Percentiles rank a stretch among this genome's conserved stretches.
phyloP scores from a whole-genome alignment of 2,329 filamentous ascomycete species.

The Colletotrichum agaves region DNA sequence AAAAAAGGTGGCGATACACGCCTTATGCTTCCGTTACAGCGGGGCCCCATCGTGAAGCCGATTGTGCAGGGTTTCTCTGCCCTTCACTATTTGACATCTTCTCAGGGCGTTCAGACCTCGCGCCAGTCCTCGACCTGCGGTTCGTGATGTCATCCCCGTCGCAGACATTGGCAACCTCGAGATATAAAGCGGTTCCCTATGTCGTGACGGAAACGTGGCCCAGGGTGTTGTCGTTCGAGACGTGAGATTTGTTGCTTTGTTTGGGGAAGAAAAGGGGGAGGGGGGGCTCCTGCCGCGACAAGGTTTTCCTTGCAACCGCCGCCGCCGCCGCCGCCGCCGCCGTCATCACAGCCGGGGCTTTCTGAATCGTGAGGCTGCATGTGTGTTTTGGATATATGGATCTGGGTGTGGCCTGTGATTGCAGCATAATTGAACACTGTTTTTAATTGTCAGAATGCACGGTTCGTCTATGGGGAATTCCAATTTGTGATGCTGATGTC shows the following conservation, averaged over 20 bases:
- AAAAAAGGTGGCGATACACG: too few relatives aligned
- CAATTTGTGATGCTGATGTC: too few relatives aligned
- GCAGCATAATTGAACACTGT: too few relatives aligned
- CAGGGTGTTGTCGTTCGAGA: not conserved
- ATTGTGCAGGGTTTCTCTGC: not conserved
- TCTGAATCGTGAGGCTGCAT: not conserved
- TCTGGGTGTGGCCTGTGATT: too few relatives aligned
- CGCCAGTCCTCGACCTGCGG: not conserved
- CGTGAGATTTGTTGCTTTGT: not conserved
- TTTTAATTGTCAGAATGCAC: too few relatives aligned
- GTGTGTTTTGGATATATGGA: not conserved
- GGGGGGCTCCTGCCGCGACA: not conserved
- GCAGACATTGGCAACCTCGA: not conserved
- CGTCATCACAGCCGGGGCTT: not conserved
- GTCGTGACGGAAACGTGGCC: not conserved
- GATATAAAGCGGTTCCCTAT: not conserved
- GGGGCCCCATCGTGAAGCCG: not conserved
- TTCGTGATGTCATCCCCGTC: slow-evolving; percentile 8
- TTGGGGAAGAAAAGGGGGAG: too few relatives aligned
- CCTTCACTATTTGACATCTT: too few relatives aligned
- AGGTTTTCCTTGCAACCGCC: not conserved
- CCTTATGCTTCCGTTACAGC: not conserved
- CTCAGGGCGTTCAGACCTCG: not conserved
- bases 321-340: too few relatives aligned
- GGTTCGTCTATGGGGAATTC: too few relatives aligned